These are phyloP conservation scores for Aspergillus sp. DNA, from an alignment of 2,329 filamentous ascomycete genomes.

Conservation along the genomic window DNA sequence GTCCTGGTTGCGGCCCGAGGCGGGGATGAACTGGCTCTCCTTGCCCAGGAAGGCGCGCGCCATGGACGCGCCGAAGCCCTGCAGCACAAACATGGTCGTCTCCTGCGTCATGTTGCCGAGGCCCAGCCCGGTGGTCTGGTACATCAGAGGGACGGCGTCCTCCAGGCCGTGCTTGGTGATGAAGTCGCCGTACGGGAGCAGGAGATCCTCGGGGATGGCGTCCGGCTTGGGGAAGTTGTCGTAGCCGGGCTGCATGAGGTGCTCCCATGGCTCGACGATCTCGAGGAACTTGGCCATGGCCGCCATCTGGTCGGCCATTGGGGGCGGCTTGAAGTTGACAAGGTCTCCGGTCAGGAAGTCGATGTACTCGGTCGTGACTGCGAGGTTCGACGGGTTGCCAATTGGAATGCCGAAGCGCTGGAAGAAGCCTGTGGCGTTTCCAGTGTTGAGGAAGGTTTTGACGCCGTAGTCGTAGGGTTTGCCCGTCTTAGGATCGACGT, in stretches of 20 bases:
- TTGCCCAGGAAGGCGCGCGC: slow-evolving; percentile 31
- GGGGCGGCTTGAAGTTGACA: slow-evolving; percentile 8
- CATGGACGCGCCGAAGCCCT: slow-evolving; percentile 16
- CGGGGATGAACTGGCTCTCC: slow-evolving; percentile 29
- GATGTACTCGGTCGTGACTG: slow-evolving; percentile 11
- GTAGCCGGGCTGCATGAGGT: slow-evolving; percentile 15
- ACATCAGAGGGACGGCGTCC: slow-evolving; percentile 15
- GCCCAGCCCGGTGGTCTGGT: slow-evolving; percentile 14
- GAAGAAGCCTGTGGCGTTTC: slow-evolving; percentile 19
- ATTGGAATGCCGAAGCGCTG: slow-evolving; percentile 17
- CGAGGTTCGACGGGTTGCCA: neutral
- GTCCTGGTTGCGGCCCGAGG: slow-evolving; percentile 36
- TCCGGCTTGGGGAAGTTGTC: slow-evolving; percentile 15
- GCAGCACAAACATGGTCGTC: slow-evolving; percentile 14
- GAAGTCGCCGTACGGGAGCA: slow-evolving; percentile 22
- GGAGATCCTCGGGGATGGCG: slow-evolving; percentile 21
- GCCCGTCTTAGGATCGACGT: slow-evolving; percentile 16
- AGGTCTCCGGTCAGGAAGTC: slow-evolving; percentile 17
- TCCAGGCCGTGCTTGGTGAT: slow-evolving; percentile 20
- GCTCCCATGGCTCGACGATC: slow-evolving; percentile 18
- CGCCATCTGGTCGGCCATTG: slow-evolving; percentile 7
- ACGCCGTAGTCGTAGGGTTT: slow-evolving; percentile 20
- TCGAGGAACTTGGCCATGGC: slow-evolving; percentile 19
- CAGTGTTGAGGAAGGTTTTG: slow-evolving; percentile 16
- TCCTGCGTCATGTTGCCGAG: slow-evolving; percentile 13